Conservation (phyloP, 371 early-diverging fungal species). For the Funneliformis caledonium region DNA sequence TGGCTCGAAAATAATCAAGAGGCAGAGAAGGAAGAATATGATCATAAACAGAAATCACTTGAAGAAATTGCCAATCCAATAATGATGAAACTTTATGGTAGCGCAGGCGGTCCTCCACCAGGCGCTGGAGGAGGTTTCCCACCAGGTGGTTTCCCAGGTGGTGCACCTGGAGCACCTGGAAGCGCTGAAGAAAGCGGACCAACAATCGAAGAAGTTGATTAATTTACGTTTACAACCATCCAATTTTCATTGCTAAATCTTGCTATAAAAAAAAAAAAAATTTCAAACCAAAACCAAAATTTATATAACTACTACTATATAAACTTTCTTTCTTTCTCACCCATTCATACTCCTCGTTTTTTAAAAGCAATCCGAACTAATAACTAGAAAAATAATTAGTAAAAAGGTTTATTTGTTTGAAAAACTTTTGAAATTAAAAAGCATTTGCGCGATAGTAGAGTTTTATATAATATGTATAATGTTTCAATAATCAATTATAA, state of each 20-base stretch:
- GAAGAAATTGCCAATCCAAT: slow-evolving; percentile 96
- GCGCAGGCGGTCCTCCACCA: slow-evolving; percentile 66
- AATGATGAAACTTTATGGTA: slow-evolving; percentile 87
- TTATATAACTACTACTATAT: too few species aligned
- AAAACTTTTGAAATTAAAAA: too few species aligned
- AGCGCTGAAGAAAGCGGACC: slow-evolving; percentile 58
- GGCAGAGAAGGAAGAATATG: slow-evolving; percentile 95
- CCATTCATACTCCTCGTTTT: too few species aligned
- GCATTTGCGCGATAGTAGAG: too few species aligned
- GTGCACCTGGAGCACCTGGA: slow-evolving; percentile 43
- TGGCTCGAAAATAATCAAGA: slow-evolving; percentile 91
- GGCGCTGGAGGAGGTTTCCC: slow-evolving; percentile 60
- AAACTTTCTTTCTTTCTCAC: too few species aligned
- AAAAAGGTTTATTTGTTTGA: too few species aligned
- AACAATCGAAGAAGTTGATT: slow-evolving; percentile 85
- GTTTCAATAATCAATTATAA: too few species aligned
- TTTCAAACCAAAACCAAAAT: too few species aligned
- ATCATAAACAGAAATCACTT: slow-evolving; percentile 91
- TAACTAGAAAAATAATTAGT: too few species aligned
- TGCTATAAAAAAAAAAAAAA: background rate
- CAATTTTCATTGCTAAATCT: background rate
- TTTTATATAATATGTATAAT: too few species aligned
- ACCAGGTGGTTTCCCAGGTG: slow-evolving; percentile 65
- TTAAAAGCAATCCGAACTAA: too few species aligned
- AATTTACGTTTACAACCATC: slow-evolving; percentile 34